These are phyloP conservation scores for Davidsoniella virescens DNA, from an alignment of 2,329 filamentous ascomycete genomes.

Conservation along the genomic window DNA sequence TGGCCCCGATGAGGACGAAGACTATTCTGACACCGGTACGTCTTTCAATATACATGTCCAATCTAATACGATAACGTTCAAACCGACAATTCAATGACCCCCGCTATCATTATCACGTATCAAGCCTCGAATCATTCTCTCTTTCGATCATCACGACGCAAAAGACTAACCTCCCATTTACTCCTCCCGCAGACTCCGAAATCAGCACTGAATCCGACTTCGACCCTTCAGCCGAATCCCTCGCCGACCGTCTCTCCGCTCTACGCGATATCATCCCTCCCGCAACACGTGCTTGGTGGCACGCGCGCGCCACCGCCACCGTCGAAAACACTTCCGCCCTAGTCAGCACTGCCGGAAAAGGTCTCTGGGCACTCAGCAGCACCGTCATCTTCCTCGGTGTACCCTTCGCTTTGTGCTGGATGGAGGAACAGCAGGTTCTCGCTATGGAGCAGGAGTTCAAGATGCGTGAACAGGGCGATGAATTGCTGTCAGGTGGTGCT, in stretches of 20 bases:
- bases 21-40: conserved; percentile 86
- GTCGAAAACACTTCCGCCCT: conserved; percentile 32
- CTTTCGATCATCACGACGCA: neutral
- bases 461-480: conserved; percentile 82
- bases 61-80: neutral
- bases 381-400: conserved; percentile 80
- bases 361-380: conserved; percentile 80
- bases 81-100: no score
- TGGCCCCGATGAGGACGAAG: conserved; percentile 64
- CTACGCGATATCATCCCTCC: conserved; percentile 64
- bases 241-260: conserved; percentile 55
- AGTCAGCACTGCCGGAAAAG: conserved; percentile 62
- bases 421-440: conserved; percentile 89
- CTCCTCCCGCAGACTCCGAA: conserved; percentile 46
- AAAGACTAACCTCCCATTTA: conserved; percentile 2
- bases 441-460: conserved; percentile 97
- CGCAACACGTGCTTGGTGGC: conserved; percentile 51
- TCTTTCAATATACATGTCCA: conserved; percentile 11
- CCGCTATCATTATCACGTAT: no score
- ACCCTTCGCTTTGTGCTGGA: conserved; percentile 81
- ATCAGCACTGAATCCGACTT: conserved; percentile 68
- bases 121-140: no score
- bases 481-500: conserved; percentile 39
- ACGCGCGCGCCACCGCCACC: conserved; percentile 42
- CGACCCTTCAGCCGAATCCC: conserved; percentile 38